Percentiles rank a stretch among this genome's conserved stretches.
These are phyloP conservation scores for Aspergillus jensenii DNA, from an alignment of 2,329 filamentous ascomycete species.

Conservation along the genomic window DNA sequence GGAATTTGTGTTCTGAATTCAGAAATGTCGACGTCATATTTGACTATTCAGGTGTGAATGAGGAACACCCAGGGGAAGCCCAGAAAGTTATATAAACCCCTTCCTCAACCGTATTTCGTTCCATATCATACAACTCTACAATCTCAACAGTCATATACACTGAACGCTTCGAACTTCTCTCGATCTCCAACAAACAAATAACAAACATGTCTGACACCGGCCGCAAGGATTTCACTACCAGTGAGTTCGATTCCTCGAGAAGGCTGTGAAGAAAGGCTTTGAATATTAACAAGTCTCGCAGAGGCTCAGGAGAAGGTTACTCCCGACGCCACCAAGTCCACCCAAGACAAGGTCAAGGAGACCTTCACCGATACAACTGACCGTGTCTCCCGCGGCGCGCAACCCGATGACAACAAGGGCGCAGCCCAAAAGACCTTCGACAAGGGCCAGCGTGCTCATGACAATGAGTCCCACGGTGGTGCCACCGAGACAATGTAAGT, in stretches of 20 bases:
- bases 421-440: conserved; percentile 52
- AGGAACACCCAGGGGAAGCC: background rate
- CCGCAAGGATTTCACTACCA: conserved; percentile 62
- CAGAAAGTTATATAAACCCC: conserved; percentile 23
- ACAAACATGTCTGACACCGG: conserved; percentile 60
- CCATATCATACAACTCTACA: conserved; percentile 12
- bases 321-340: conserved; percentile 62
- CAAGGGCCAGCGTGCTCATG: conserved; percentile 49
- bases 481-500: conserved; percentile 42
- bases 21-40: conserved; percentile 22
- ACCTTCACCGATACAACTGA: conserved; percentile 55
- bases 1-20: background rate
- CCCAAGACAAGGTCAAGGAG: conserved; percentile 59
- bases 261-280: background rate
- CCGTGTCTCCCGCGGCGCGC: conserved; percentile 52
- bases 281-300: conserved; percentile 27
- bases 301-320: conserved; percentile 58
- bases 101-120: background rate
- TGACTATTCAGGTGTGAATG: background rate
- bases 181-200: conserved; percentile 10
- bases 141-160: background rate
- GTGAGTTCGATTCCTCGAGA: conserved; percentile 26
- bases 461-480: conserved; percentile 42
- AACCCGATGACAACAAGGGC: conserved; percentile 58
- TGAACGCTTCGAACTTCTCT: background rate